Evolutionary conservation across 768 basidiomycete genomes (phyloP).

Genomic region (Amanita fuliginea): DNA sequence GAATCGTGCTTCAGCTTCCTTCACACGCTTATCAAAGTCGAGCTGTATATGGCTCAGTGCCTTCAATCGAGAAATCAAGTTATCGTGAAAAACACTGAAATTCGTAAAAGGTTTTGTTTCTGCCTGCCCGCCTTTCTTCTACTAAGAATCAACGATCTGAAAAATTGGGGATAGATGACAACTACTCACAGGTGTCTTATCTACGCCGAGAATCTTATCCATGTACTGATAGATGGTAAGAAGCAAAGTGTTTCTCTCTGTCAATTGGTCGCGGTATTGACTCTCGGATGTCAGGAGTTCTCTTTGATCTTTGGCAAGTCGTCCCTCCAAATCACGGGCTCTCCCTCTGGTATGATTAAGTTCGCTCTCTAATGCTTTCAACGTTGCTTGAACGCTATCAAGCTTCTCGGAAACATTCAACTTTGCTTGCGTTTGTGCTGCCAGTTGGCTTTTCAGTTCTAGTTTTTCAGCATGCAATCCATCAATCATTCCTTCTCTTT

Average conservation of each 20-base stretch:
- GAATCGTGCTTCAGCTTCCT: constrained; percentile 67
- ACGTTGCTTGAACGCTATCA: constrained; percentile 49
- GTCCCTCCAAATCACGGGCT: constrained; percentile 65
- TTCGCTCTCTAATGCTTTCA: constrained; percentile 65
- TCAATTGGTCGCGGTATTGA: constrained; percentile 85
- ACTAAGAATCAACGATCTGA: not conserved
- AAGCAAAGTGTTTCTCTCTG: constrained; percentile 85
- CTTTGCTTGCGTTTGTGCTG: constrained; percentile 78
- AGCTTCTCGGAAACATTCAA: constrained; percentile 85
- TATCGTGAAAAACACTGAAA: constrained; percentile 90
- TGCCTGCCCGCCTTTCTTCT: constrained; percentile 68
- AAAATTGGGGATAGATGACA: not conserved
- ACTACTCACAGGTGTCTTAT: constrained; percentile 65
- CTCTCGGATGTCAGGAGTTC: constrained; percentile 58
- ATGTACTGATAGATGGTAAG: constrained; percentile 92
- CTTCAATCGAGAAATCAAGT: constrained; percentile 80
- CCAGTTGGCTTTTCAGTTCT: constrained; percentile 69
- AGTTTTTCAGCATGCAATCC: constrained; percentile 70
- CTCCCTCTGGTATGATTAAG: constrained; percentile 45
- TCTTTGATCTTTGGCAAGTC: constrained; percentile 75
- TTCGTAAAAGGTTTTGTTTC: constrained; percentile 93
- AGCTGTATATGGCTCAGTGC: constrained; percentile 73
- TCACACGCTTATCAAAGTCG: constrained; percentile 78
- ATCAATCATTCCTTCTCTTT: constrained; percentile 66
- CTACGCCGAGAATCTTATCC: constrained; percentile 86